phyloP scores from a whole-genome alignment of 73 alveolate genomes.

The Halteria grandinella region DNA sequence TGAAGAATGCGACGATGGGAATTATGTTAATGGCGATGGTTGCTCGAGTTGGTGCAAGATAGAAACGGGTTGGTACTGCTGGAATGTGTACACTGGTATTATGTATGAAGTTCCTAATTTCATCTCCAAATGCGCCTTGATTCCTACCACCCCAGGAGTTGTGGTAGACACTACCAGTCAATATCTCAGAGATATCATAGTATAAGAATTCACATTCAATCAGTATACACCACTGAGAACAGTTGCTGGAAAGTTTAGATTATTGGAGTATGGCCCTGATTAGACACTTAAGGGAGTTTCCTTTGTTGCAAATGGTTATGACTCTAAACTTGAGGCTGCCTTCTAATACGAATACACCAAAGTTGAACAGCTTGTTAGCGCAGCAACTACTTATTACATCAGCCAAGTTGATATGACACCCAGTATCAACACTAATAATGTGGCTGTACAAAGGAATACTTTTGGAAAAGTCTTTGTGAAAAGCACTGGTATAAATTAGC shows the following conservation, averaged over 20 bases:
- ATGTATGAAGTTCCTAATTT: slow-evolving; percentile 2
- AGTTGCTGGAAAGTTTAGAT: slow-evolving; percentile 7
- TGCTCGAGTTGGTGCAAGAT: slow-evolving; percentile 30
- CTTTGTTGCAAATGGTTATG: background rate
- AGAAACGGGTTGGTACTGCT: slow-evolving; percentile 8
- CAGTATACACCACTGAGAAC: background rate
- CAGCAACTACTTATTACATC: background rate
- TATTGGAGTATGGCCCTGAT: background rate
- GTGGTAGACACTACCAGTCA: background rate
- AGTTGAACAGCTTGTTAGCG: background rate
- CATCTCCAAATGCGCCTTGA: background rate
- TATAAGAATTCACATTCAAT: background rate
- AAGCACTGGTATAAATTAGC: background rate
- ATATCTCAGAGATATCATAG: background rate
- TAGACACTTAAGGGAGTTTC: background rate
- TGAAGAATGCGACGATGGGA: slow-evolving; percentile 74
- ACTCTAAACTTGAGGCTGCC: background rate
- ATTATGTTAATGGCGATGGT: slow-evolving; percentile 65
- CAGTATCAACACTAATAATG: background rate
- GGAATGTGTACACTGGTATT: background rate
- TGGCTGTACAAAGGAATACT: background rate
- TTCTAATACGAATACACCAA: slow-evolving; percentile 16
- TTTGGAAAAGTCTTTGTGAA: slow-evolving; percentile 14
- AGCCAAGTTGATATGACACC: too few species aligned
- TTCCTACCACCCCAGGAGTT: background rate